These are phyloP conservation scores for Davidsoniella australis DNA, from an alignment of 2,329 filamentous ascomycete species.

Conservation along the genomic window DNA sequence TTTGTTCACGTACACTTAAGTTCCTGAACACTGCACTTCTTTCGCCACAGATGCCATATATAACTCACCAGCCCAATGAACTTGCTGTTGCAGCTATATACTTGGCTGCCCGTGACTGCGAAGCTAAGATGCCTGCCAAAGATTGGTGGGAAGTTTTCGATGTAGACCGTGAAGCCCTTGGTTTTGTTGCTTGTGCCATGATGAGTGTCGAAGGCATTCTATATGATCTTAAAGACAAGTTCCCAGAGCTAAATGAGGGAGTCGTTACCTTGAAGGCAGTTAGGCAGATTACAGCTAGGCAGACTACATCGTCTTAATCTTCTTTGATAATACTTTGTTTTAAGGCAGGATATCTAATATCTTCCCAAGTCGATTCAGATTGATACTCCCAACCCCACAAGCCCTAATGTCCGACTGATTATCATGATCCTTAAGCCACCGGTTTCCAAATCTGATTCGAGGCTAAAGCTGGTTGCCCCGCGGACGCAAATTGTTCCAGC, in stretches of 20 bases:
- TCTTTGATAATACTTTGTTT: no score
- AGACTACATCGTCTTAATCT: slow-evolving; percentile 15
- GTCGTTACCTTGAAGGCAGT: slow-evolving; percentile 43
- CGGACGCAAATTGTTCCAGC: no score
- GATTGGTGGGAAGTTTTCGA: slow-evolving; percentile 99
- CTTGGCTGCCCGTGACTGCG: slow-evolving; percentile 62
- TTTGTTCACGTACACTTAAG: slow-evolving; percentile 40
- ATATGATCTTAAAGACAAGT: slow-evolving; percentile 37
- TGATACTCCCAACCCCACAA: no score
- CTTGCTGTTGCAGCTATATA: slow-evolving; percentile 84
- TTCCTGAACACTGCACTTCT: slow-evolving; percentile 77
- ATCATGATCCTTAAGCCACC: no score
- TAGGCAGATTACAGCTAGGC: slow-evolving; percentile 23
- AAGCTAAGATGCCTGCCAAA: slow-evolving; percentile 60
- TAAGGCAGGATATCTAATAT: not conserved
- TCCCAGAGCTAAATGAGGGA: slow-evolving; percentile 28
- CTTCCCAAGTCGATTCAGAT: not conserved
- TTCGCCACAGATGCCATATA: slow-evolving; percentile 74
- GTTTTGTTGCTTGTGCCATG: slow-evolving; percentile 78
- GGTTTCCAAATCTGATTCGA: no score
- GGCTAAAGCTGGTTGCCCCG: no score
- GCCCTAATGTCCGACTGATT: no score
- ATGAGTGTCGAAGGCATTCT: slow-evolving; percentile 60
- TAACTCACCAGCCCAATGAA: slow-evolving; percentile 78
- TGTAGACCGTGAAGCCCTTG: slow-evolving; percentile 82